Evolutionary conservation across 768 basidiomycete genomes (phyloP).

Genomic region (Collybiopsis confluens): DNA sequence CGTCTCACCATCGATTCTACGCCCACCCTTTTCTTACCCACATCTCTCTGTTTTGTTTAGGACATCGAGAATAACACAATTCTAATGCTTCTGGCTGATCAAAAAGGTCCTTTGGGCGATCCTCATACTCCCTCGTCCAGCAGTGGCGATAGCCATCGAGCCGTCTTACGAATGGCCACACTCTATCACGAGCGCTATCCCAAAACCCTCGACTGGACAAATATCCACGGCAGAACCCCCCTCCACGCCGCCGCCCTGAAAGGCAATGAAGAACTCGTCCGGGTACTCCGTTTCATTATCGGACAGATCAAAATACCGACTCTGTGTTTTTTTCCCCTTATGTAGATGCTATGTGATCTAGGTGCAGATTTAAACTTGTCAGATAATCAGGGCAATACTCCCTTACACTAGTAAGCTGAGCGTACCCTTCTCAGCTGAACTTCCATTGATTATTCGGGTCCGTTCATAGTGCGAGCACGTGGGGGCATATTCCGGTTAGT

Average conservation of each 20-base stretch:
- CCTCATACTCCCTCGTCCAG: slow-evolving; percentile 43
- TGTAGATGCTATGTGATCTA: slow-evolving; percentile 84
- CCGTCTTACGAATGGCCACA: slow-evolving; percentile 81
- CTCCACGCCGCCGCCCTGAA: slow-evolving; percentile 84
- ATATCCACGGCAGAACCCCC: slow-evolving; percentile 84
- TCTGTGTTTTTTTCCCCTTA: slow-evolving; percentile 13
- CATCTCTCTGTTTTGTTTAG: slow-evolving; percentile 36
- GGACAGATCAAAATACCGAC: slow-evolving; percentile 3
- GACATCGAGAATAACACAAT: slow-evolving; percentile 92
- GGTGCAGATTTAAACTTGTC: slow-evolving; percentile 87
- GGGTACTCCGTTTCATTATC: slow-evolving; percentile 41
- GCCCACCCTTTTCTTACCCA: too few relatives aligned
- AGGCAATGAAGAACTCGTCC: slow-evolving; percentile 85
- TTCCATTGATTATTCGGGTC: slow-evolving; percentile 1
- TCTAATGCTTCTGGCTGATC: slow-evolving; percentile 87
- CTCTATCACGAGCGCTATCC: slow-evolving; percentile 85
- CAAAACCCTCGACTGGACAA: slow-evolving; percentile 89
- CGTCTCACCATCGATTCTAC: slow-evolving; percentile 27
- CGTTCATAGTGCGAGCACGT: slow-evolving; percentile 69
- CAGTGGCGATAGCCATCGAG: slow-evolving; percentile 62
- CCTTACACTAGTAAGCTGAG: slow-evolving; percentile 80
- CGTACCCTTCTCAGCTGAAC: neutral
- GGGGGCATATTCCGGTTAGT: slow-evolving; percentile 79
- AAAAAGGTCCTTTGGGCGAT: slow-evolving; percentile 48
- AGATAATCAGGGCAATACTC: slow-evolving; percentile 89